phyloP scores from a whole-genome alignment of 352 stramenopile species.

The Salisapilia sapeloensis region DNA sequence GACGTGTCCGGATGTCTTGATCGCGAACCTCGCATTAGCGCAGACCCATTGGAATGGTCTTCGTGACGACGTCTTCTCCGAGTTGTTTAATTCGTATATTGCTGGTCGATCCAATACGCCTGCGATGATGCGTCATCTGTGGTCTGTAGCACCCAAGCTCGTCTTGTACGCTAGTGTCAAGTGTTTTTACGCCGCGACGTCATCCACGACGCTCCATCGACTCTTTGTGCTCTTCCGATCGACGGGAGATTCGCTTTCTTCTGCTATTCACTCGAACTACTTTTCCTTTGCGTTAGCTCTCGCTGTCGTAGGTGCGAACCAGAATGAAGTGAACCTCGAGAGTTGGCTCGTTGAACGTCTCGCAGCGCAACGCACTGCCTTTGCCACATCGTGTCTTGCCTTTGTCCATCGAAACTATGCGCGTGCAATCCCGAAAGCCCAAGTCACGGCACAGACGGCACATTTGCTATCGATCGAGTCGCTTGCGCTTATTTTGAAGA shows the following conservation, averaged over 20 bases:
- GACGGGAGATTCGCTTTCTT: slow-evolving; percentile 65
- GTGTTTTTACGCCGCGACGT: slow-evolving; percentile 68
- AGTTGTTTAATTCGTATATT: slow-evolving; percentile 77
- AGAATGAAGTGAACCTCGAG: slow-evolving; percentile 71
- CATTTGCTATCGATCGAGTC: slow-evolving; percentile 74
- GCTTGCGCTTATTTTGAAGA: slow-evolving; percentile 70
- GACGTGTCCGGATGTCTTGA: slow-evolving; percentile 68
- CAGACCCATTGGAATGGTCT: slow-evolving; percentile 65
- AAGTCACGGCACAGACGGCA: slow-evolving; percentile 61
- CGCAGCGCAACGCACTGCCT: slow-evolving; percentile 59
- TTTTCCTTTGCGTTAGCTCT: slow-evolving; percentile 74
- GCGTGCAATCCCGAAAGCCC: slow-evolving; percentile 63
- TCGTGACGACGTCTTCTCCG: slow-evolving; percentile 75
- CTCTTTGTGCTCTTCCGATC: slow-evolving; percentile 75
- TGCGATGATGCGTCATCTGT: slow-evolving; percentile 77
- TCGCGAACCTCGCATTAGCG: slow-evolving; percentile 67
- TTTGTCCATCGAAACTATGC: slow-evolving; percentile 78
- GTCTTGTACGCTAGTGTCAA: slow-evolving; percentile 78
- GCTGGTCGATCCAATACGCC: slow-evolving; percentile 72
- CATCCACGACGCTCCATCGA: slow-evolving; percentile 61
- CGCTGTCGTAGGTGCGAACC: slow-evolving; percentile 72
- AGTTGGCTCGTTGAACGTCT: slow-evolving; percentile 71
- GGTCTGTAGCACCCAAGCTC: slow-evolving; percentile 72
- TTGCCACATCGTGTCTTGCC: slow-evolving; percentile 66
- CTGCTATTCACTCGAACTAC: slow-evolving; percentile 77